A percentile compares a stretch with the other conserved stretches of the same genome.
phyloP scores from a whole-genome alignment of 2,329 filamentous ascomycete genomes.

The Arthrinium phaeospermum region DNA sequence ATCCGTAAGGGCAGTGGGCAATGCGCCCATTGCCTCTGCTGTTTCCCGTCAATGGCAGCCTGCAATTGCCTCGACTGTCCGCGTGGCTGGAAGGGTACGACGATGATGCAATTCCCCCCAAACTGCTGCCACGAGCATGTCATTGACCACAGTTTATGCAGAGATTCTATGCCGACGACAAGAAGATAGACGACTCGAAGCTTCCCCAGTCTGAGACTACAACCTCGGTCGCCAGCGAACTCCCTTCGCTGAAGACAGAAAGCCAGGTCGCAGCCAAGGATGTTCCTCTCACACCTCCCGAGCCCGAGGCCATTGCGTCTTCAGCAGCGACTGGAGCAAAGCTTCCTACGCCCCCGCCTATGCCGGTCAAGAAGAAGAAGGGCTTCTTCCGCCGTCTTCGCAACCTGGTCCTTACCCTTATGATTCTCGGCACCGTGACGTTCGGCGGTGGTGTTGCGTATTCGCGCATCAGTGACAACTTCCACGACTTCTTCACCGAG shows the following conservation, averaged over 20 bases:
- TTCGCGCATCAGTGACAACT: conserved; percentile 92
- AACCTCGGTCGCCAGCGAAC: conserved; percentile 52
- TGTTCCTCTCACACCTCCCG: conserved; percentile 48
- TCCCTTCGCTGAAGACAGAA: conserved; percentile 42
- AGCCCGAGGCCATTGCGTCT: conserved; percentile 41
- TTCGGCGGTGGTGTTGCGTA: conserved; percentile 93
- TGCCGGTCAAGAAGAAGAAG: conserved; percentile 62
- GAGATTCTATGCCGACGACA: conserved; percentile 63
- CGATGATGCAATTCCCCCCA: conserved; percentile 27
- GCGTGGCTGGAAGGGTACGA: conserved; percentile 48
- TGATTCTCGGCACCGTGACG: conserved; percentile 76
- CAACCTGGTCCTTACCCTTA: conserved; percentile 76
- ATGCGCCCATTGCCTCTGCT: conserved; percentile 58
- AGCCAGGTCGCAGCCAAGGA: conserved; percentile 44
- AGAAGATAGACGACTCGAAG: conserved; percentile 57
- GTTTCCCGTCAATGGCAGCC: conserved; percentile 65
- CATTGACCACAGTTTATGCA: conserved; percentile 36
- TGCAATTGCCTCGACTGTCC: conserved; percentile 44
- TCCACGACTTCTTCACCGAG: conserved; percentile 99
- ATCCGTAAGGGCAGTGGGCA: conserved; percentile 65
- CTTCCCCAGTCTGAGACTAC: conserved; percentile 58
- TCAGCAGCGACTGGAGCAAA: conserved; percentile 36
- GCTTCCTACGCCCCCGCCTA: conserved; percentile 40
- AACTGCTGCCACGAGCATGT: neutral
- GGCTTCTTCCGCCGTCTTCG: conserved; percentile 74